Conservation (phyloP, 1,139 yeast species). For the Debaryomyces sp. region DNA sequence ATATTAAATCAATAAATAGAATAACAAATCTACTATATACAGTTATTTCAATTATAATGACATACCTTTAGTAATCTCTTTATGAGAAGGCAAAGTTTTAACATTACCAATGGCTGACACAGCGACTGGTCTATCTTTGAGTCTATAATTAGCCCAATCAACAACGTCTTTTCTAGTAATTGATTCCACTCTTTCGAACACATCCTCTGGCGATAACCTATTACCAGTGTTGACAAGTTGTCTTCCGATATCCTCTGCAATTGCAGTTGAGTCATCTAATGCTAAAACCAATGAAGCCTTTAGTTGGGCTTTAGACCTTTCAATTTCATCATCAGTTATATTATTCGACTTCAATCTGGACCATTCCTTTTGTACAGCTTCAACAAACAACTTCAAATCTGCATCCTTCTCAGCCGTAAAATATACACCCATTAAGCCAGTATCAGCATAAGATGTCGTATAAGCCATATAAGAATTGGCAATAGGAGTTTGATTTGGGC, state of each 20-base stretch:
- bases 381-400: conserved; percentile 65
- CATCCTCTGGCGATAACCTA: conserved; percentile 89
- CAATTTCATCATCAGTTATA: conserved; percentile 84
- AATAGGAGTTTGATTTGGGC: conserved; percentile 52
- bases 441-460: conserved; percentile 95
- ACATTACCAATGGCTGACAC: conserved; percentile 90
- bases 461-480: conserved; percentile 97
- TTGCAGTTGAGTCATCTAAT: conserved; percentile 92
- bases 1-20: conserved; percentile 8
- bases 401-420: conserved; percentile 78
- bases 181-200: conserved; percentile 78
- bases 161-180: conserved; percentile 81
- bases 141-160: conserved; percentile 84
- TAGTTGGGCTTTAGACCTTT: conserved; percentile 90
- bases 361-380: conserved; percentile 88
- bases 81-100: conserved; percentile 60
- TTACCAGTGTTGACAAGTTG: conserved; percentile 94
- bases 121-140: conserved; percentile 80
- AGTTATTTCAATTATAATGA: conserved; percentile 17
- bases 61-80: conserved; percentile 49
- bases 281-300: conserved; percentile 89
- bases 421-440: conserved; percentile 97
- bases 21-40: conserved; percentile 7
- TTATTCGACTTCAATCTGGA: conserved; percentile 74
- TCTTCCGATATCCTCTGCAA: conserved; percentile 97